These are phyloP conservation scores for Diophrys appendiculata DNA, from an alignment of 73 alveolate genomes.

Conservation along the genomic window DNA sequence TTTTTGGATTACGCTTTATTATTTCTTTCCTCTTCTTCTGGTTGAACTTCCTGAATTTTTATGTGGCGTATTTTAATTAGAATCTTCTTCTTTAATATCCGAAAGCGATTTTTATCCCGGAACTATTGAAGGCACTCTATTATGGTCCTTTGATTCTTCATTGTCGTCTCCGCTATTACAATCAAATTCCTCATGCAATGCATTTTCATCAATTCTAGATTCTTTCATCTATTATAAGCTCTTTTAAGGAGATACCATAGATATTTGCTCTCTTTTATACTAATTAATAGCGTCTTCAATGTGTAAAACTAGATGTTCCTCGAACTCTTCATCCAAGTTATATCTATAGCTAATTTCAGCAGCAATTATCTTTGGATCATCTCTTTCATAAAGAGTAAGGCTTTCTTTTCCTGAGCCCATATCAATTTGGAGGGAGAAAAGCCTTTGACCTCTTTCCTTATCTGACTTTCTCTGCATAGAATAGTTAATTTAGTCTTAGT, in stretches of 20 bases:
- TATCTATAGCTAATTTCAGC: slow-evolving; percentile 11
- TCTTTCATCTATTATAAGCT: not conserved
- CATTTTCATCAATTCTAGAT: not conserved
- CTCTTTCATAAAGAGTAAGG: slow-evolving; percentile 7
- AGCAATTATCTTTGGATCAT: slow-evolving; percentile 22
- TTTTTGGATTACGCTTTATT: not conserved
- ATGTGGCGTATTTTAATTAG: not conserved
- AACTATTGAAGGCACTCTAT: not conserved
- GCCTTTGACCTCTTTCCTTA: slow-evolving; percentile 13
- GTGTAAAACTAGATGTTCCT: slow-evolving; percentile 11
- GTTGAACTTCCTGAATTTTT: not conserved
- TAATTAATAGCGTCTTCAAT: slow-evolving; percentile 20
- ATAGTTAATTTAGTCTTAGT: too few species aligned
- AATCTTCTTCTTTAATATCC: not conserved
- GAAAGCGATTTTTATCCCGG: not conserved
- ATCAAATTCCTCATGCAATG: not conserved
- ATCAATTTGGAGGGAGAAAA: slow-evolving; percentile 11
- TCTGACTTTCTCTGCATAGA: not conserved
- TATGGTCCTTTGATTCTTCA: not conserved
- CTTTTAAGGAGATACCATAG: not conserved
- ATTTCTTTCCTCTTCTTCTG: not conserved
- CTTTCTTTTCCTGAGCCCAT: slow-evolving; percentile 19
- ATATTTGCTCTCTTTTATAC: not conserved
- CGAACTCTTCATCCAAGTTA: slow-evolving; percentile 1
- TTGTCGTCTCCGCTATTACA: not conserved